Evolutionary conservation across 2,329 filamentous ascomycete genomes (phyloP).

Genomic region (Epichloe glyceriae): DNA sequence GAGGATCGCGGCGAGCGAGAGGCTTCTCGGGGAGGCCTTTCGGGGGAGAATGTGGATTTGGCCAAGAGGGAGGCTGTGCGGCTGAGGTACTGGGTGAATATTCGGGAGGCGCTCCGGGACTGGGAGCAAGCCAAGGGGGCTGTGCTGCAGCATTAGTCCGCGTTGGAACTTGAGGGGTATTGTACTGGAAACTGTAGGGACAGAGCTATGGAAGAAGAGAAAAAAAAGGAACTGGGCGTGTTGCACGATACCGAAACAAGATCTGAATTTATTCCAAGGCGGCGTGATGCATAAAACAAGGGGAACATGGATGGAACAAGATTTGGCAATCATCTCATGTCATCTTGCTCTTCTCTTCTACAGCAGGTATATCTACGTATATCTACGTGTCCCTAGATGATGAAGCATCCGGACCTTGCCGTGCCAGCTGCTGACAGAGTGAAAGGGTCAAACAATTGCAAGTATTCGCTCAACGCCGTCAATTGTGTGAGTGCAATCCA

Average conservation of each 20-base stretch:
- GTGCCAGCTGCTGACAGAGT: not conserved
- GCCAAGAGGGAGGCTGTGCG: constrained; percentile 63
- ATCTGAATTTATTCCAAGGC: too few relatives aligned
- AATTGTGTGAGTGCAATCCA: not conserved
- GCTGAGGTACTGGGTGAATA: constrained; percentile 83
- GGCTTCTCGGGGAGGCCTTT: constrained; percentile 51
- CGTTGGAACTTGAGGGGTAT: too few relatives aligned
- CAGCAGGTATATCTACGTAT: too few relatives aligned
- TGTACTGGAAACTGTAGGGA: too few relatives aligned
- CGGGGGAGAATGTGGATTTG: constrained; percentile 46
- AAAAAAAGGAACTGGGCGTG: too few relatives aligned
- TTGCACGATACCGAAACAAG: too few relatives aligned
- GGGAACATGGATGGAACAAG: too few relatives aligned
- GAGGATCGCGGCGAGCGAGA: constrained; percentile 52
- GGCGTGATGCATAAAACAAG: too few relatives aligned
- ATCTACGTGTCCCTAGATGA: too few relatives aligned
- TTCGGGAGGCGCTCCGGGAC: constrained; percentile 63
- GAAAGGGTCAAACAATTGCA: not conserved
- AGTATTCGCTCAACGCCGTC: constrained; percentile 1
- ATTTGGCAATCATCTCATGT: too few relatives aligned
- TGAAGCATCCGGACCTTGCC: not conserved
- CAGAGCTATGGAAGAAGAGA: too few relatives aligned
- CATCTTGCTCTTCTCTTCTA: too few relatives aligned
- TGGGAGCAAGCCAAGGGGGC: constrained; percentile 69
- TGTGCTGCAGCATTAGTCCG: constrained; percentile 34